Conservation (phyloP, 2,329 filamentous ascomycete species). For the Cytospora leucostoma region DNA sequence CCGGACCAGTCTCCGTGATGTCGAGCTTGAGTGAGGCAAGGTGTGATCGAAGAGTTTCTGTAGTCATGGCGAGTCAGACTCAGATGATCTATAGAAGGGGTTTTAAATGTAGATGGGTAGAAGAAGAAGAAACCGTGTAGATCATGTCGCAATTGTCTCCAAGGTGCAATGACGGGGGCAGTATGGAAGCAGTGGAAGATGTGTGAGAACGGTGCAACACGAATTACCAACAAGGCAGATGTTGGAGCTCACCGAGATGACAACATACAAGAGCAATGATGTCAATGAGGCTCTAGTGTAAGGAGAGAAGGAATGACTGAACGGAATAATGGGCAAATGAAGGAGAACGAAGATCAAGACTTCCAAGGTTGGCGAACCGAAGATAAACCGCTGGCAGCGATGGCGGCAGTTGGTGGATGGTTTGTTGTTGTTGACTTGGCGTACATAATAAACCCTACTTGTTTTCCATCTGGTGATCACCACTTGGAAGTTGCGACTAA, state of each 20-base stretch:
- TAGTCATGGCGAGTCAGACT: slow-evolving; percentile 20
- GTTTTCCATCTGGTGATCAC: neutral
- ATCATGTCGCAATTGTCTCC: neutral
- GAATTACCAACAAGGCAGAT: neutral
- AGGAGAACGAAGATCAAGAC: neutral
- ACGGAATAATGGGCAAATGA: no score
- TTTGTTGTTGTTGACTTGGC: neutral
- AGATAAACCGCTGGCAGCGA: no score
- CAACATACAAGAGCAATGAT: neutral
- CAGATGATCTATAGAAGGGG: no score
- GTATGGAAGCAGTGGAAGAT: neutral
- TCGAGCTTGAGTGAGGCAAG: neutral
- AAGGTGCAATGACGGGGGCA: neutral
- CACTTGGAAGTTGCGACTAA: no score
- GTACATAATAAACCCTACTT: neutral
- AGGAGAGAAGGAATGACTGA: neutral
- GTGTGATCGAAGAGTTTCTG: slow-evolving; percentile 1
- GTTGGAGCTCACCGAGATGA: neutral
- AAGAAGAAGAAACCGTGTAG: neutral
- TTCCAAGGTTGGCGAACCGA: neutral
- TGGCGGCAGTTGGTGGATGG: neutral
- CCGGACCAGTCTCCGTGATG: neutral
- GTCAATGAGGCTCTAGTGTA: neutral
- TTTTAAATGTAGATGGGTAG: neutral
- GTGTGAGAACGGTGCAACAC: neutral